Conservation (phyloP, 108 stramenopile genomes). For the Nitzschia sp. region DNA sequence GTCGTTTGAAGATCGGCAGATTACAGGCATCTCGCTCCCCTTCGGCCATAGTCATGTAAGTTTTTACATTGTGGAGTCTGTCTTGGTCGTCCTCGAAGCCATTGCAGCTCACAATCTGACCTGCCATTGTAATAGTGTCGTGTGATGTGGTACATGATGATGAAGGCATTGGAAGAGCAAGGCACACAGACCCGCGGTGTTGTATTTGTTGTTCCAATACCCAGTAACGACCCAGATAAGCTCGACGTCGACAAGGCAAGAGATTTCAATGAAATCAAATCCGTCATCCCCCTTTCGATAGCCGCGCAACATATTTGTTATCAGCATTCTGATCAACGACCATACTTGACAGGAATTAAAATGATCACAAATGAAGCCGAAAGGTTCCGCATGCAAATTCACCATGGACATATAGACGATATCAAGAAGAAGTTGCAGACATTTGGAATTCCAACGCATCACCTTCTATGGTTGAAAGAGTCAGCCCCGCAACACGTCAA, state of each 20-base stretch:
- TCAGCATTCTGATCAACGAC: background rate
- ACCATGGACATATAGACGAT: background rate
- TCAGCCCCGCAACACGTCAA: constrained; percentile 3
- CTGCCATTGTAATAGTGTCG: background rate
- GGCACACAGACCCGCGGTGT: constrained; percentile 8
- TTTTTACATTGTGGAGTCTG: background rate
- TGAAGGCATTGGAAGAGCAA: constrained; percentile 8
- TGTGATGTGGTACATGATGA: constrained; percentile 20
- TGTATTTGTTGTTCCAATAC: background rate
- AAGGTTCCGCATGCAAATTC: constrained; percentile 14
- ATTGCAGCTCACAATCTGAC: too few relatives aligned
- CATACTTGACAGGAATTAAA: background rate
- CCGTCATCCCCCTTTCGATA: background rate
- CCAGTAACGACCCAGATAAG: background rate
- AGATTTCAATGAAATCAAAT: background rate
- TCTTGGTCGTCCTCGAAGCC: background rate
- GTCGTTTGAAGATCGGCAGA: background rate
- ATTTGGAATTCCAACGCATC: constrained; percentile 25
- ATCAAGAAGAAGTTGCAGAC: constrained; percentile 22
- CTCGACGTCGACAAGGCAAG: background rate
- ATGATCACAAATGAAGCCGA: background rate
- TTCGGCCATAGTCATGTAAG: background rate
- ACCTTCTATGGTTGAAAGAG: background rate
- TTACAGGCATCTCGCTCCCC: background rate
- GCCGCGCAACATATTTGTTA: background rate